phyloP scores from a whole-genome alignment of 768 basidiomycete species.

The Megacollybia marginata region DNA sequence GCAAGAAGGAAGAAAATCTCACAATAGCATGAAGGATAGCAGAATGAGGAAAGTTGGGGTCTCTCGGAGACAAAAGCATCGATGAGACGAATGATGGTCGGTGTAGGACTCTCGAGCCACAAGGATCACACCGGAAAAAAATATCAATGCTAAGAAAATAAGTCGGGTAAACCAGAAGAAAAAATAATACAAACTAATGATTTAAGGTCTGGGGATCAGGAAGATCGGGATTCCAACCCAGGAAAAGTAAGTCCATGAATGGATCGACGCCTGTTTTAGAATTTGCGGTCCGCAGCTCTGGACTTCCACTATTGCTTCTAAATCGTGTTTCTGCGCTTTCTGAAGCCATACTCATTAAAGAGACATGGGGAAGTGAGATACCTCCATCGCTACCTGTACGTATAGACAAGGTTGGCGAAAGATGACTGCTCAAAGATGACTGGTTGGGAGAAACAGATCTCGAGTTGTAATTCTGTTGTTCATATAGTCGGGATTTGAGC shows the following conservation, averaged over 20 bases:
- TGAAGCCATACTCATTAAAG: constrained; percentile 31
- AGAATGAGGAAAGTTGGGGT: constrained; percentile 81
- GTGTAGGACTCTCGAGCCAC: constrained; percentile 79
- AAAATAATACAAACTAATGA: constrained; percentile 56
- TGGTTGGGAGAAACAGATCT: constrained; percentile 31
- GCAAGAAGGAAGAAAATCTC: constrained; percentile 14
- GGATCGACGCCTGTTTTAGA: constrained; percentile 39
- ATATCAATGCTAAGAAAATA: constrained; percentile 57
- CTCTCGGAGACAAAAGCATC: constrained; percentile 72
- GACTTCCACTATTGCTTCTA: constrained; percentile 42
- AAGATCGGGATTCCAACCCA: constrained; percentile 82
- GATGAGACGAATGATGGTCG: constrained; percentile 73
- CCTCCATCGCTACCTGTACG: constrained; percentile 23
- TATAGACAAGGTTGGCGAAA: neutral
- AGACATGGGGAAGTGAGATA: constrained; percentile 38
- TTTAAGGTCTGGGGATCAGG: constrained; percentile 67
- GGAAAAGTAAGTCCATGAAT: constrained; percentile 59
- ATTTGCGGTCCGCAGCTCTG: constrained; percentile 34
- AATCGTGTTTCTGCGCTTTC: constrained; percentile 30
- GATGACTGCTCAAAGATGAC: constrained; percentile 12
- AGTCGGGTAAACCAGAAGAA: constrained; percentile 4
- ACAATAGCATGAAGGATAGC: constrained; percentile 88
- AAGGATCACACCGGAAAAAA: constrained; percentile 87
- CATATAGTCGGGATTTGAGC: constrained; percentile 55
- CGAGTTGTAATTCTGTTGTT: constrained; percentile 33